These are phyloP conservation scores for Bolboschoenus planiculmis DNA, from an alignment of 176 grass and related monocot species.

Conservation along the genomic window DNA sequence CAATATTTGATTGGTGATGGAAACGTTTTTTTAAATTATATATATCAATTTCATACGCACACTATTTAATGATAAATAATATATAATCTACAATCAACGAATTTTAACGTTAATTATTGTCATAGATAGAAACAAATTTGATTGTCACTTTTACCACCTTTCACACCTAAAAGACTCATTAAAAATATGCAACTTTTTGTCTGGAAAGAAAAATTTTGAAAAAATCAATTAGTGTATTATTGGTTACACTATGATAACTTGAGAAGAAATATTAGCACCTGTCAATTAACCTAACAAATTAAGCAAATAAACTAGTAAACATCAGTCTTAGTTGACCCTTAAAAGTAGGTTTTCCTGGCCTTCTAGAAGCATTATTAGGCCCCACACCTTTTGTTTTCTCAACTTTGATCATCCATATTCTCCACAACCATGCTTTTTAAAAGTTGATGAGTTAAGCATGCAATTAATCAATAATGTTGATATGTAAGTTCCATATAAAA, in stretches of 20 bases:
- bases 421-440: not conserved
- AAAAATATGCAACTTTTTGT: not conserved
- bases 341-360: not conserved
- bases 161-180: not conserved
- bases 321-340: slow-evolving; percentile 15
- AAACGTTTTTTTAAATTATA: no score
- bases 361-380: slow-evolving; percentile 3
- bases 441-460: not conserved
- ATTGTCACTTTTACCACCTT: not conserved
- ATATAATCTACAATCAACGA: not conserved
- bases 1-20: no score
- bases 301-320: not conserved
- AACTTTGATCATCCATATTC: not conserved
- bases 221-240: not conserved
- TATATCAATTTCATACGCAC: no score
- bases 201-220: not conserved
- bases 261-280: not conserved
- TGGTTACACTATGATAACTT: not conserved
- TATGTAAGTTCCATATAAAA: not conserved
- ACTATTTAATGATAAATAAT: not conserved
- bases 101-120: not conserved
- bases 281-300: not conserved
- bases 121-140: not conserved
- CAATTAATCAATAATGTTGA: not conserved
- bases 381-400: slow-evolving; percentile 17